phyloP scores from a whole-genome alignment of 2,329 filamentous ascomycete species.

The Juglanconis juglandina region DNA sequence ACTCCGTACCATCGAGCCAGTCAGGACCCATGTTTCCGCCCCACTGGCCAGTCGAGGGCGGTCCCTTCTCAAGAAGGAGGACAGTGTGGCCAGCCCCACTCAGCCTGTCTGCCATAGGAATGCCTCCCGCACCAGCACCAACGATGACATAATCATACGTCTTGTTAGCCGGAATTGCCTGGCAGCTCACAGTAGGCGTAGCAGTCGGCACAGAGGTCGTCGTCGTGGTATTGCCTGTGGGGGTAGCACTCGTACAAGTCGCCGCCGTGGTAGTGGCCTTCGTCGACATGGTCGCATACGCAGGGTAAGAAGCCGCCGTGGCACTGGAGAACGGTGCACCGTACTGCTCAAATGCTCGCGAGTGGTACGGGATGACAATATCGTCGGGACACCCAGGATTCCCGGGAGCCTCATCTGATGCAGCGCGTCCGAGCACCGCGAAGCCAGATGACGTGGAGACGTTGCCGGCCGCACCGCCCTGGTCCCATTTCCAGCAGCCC shows the following conservation, averaged over 20 bases:
- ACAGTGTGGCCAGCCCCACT: constrained; percentile 59
- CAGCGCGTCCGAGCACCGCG: constrained; percentile 47
- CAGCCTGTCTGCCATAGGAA: constrained; percentile 56
- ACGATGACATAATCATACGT: constrained; percentile 61
- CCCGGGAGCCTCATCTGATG: constrained; percentile 37
- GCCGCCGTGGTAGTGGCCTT: constrained; percentile 26
- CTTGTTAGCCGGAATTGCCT: constrained; percentile 3
- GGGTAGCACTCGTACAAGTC: constrained; percentile 8
- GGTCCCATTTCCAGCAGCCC: constrained; percentile 46
- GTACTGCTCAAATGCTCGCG: constrained; percentile 27
- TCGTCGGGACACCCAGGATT: constrained; percentile 32
- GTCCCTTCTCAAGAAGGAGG: constrained; percentile 52
- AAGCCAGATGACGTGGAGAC: constrained; percentile 27
- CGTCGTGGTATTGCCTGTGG: not conserved
- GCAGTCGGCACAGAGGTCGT: constrained; percentile 28
- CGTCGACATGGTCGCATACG: constrained; percentile 30
- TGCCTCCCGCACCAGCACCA: constrained; percentile 57
- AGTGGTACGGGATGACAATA: constrained; percentile 30
- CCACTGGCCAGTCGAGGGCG: constrained; percentile 56
- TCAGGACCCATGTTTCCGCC: constrained; percentile 54
- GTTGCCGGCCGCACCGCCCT: constrained; percentile 39
- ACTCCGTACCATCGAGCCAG: constrained; percentile 54
- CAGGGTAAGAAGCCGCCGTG: constrained; percentile 29
- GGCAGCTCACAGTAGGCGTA: constrained; percentile 5
- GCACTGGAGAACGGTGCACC: constrained; percentile 27